A percentile compares a stretch with the other conserved stretches of the same genome.
Conservation (phyloP, 2,329 filamentous ascomycete genomes). For the Hymenoscyphus scutula region DNA sequence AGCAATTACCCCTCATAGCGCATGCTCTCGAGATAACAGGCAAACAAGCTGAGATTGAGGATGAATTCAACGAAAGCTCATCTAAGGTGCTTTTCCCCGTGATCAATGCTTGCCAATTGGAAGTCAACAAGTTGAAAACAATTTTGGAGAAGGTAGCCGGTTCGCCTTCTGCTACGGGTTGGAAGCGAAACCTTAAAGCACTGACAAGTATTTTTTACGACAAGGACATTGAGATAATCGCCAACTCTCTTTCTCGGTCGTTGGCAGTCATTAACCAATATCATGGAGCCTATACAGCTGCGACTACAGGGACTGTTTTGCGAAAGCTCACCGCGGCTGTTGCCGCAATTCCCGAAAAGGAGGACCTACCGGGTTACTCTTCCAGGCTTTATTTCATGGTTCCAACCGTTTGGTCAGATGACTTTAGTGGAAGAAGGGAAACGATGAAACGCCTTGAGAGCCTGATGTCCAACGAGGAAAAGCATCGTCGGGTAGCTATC, state of each 20-base stretch:
- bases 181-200: conserved; percentile 4
- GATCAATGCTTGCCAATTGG: background rate
- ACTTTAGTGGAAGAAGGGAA: conserved; percentile 4
- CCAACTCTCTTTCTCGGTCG: background rate
- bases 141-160: conserved; percentile 1
- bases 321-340: conserved; percentile 6
- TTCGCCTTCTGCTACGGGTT: background rate
- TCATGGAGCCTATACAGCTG: conserved; percentile 5
- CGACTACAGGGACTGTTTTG: background rate
- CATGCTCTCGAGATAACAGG: background rate
- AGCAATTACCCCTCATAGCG: conserved; percentile 7
- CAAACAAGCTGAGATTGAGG: background rate
- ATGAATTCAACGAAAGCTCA: background rate
- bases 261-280: conserved; percentile 9
- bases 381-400: conserved; percentile 4
- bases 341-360: background rate
- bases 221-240: conserved; percentile 3
- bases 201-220: conserved; percentile 3
- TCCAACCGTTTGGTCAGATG: background rate
- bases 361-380: background rate
- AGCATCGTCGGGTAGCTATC: conserved; percentile 9
- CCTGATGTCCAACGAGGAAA: conserved; percentile 2
- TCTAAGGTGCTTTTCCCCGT: background rate
- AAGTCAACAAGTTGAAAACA: background rate
- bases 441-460: background rate